These are phyloP conservation scores for Tricholoma hemisulphureum DNA, from an alignment of 768 basidiomycete genomes.

Conservation along the genomic window DNA sequence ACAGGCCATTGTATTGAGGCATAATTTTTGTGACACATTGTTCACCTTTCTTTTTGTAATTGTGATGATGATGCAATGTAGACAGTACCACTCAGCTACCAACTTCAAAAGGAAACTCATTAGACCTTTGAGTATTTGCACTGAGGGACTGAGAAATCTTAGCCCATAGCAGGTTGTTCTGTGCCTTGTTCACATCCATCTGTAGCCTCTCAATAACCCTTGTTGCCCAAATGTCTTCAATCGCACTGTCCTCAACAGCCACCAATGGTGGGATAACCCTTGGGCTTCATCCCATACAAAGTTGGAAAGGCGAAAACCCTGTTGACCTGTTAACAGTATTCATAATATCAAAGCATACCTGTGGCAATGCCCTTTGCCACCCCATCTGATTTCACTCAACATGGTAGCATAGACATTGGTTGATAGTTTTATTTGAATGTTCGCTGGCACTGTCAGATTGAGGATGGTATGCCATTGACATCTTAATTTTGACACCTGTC, in stretches of 20 bases:
- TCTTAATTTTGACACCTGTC: not conserved
- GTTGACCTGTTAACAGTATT: not conserved
- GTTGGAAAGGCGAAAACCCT: not conserved
- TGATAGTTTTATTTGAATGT: not conserved
- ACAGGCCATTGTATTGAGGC: slow-evolving; percentile 31
- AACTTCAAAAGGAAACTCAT: not conserved
- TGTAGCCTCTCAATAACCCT: slow-evolving; percentile 7
- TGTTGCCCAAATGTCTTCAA: not conserved
- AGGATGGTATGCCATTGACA: not conserved
- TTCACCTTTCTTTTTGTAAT: slow-evolving; percentile 21
- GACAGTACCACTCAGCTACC: slow-evolving; percentile 29
- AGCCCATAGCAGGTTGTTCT: slow-evolving; percentile 14
- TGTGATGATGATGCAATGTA: slow-evolving; percentile 18
- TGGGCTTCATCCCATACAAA: not conserved
- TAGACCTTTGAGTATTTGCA: slow-evolving; percentile 8
- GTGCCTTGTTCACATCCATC: not conserved
- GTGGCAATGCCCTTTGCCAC: not conserved
- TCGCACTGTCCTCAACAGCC: not conserved
- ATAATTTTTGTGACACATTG: slow-evolving; percentile 37
- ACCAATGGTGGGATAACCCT: not conserved
- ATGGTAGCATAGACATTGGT: not conserved
- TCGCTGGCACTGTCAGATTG: not conserved
- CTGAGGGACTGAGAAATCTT: slow-evolving; percentile 23
- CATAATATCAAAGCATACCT: not conserved
- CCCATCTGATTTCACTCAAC: not conserved